phyloP scores from a whole-genome alignment of 2,329 filamentous ascomycete species.

The Colletotrichum cereale region DNA sequence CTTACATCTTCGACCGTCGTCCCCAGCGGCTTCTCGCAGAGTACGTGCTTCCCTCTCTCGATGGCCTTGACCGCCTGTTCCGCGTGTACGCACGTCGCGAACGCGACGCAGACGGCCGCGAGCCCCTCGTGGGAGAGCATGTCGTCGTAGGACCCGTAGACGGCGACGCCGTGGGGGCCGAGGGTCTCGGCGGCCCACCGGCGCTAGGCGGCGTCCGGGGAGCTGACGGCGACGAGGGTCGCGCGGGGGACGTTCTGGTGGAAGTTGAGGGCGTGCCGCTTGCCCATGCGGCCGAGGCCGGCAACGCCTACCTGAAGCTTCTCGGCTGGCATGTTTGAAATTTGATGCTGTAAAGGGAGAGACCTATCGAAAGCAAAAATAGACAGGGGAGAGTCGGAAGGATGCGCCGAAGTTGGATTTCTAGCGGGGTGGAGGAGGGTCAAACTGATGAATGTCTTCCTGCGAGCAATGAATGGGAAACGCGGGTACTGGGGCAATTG shows the following conservation, averaged over 20 bases:
- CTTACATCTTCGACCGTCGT: slow-evolving; percentile 70
- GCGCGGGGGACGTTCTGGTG: slow-evolving; percentile 59
- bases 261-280: slow-evolving; percentile 63
- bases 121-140: slow-evolving; percentile 55
- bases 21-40: slow-evolving; percentile 71
- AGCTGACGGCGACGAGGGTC: slow-evolving; percentile 62
- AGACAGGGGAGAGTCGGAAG: too few relatives aligned
- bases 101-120: slow-evolving; percentile 57
- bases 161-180: slow-evolving; percentile 56
- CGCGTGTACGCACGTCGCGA: slow-evolving; percentile 66
- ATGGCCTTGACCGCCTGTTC: slow-evolving; percentile 70
- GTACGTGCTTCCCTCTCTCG: slow-evolving; percentile 64
- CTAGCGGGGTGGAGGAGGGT: neutral
- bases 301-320: slow-evolving; percentile 59
- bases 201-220: slow-evolving; percentile 58
- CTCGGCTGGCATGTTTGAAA: slow-evolving; percentile 41
- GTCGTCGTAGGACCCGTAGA: slow-evolving; percentile 60
- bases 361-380: too few relatives aligned
- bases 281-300: slow-evolving; percentile 66
- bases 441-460: neutral
- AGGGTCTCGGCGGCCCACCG: slow-evolving; percentile 59
- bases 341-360: neutral
- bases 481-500: neutral
- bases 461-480: neutral
- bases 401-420: neutral